Evolutionary conservation across 1,284 basidiomycete species (phyloP).

Genomic region (Heterobasidion irregulare): DNA sequence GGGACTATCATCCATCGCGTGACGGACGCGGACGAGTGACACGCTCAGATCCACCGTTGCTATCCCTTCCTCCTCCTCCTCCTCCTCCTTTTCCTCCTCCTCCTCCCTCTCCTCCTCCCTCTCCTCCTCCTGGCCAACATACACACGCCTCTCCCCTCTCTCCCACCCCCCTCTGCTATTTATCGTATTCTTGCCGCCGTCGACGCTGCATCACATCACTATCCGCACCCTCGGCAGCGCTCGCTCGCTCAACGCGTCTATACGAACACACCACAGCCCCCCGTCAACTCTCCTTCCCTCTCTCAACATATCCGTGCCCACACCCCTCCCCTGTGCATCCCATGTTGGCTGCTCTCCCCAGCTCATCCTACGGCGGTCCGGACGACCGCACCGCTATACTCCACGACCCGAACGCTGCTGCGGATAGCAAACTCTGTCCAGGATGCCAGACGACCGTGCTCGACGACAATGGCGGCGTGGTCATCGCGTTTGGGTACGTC

Average conservation of each 20-base stretch:
- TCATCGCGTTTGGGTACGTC: constrained; percentile 84
- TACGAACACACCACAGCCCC: not conserved
- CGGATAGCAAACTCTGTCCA: constrained; percentile 69
- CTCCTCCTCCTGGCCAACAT: not conserved
- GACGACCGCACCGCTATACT: not conserved
- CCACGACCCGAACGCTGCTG: not conserved
- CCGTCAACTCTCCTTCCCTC: not conserved
- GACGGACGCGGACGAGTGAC: not conserved
- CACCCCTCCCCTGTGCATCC: not conserved
- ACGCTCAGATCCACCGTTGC: not conserved
- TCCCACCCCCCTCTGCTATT: not conserved
- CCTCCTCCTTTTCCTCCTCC: not conserved
- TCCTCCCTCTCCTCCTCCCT: not conserved
- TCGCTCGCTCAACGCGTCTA: not conserved
- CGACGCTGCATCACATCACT: not conserved
- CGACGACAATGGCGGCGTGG: constrained; percentile 77
- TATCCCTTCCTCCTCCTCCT: not conserved
- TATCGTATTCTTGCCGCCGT: not conserved
- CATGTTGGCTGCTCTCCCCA: not conserved
- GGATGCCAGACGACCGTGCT: constrained; percentile 82
- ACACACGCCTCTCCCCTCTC: not conserved
- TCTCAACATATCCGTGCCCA: not conserved
- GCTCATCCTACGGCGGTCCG: not conserved
- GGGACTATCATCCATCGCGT: not conserved
- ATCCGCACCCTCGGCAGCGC: not conserved